Conservation (phyloP, 2,329 filamentous ascomycete genomes). For the Myriosclerotinia duriaeana region DNA sequence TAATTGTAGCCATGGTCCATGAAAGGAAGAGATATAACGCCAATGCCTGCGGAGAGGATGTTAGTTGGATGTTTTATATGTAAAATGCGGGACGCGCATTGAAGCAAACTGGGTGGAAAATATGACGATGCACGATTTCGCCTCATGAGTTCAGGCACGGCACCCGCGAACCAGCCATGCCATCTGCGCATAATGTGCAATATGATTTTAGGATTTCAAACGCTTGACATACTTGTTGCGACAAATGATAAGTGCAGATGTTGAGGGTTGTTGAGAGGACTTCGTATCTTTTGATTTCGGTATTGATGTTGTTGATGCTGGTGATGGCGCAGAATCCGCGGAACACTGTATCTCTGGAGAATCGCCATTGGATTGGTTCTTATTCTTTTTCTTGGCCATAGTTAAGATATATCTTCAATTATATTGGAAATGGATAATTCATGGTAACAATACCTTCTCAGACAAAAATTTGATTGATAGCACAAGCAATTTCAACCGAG, state of each 20-base stretch:
- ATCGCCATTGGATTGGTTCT: constrained; percentile 42
- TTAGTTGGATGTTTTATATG: neutral
- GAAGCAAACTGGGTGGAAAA: constrained; percentile 1
- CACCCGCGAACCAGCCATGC: constrained; percentile 14
- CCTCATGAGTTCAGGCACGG: constrained; percentile 14
- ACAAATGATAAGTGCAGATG: constrained; percentile 59
- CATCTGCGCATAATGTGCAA: constrained; percentile 9
- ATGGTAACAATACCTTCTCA: constrained; percentile 19
- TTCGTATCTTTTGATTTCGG: constrained; percentile 37
- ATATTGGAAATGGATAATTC: constrained; percentile 14
- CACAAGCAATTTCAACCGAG: constrained; percentile 25
- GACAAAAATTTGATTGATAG: constrained; percentile 24
- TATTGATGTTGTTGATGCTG: constrained; percentile 30
- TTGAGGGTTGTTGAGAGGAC: constrained; percentile 41
- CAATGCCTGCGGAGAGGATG: constrained; percentile 62
- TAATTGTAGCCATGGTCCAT: constrained; percentile 80
- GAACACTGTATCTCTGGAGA: constrained; percentile 30
- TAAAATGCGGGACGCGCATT: constrained; percentile 13
- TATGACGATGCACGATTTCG: constrained; percentile 11
- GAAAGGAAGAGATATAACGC: constrained; percentile 80
- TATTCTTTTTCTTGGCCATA: constrained; percentile 52
- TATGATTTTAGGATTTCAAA: neutral
- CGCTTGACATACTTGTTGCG: constrained; percentile 62
- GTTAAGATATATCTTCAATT: constrained; percentile 15
- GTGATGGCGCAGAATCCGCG: constrained; percentile 28